phyloP scores from a whole-genome alignment of 805 yeast genomes.

The Candida boleticola region DNA sequence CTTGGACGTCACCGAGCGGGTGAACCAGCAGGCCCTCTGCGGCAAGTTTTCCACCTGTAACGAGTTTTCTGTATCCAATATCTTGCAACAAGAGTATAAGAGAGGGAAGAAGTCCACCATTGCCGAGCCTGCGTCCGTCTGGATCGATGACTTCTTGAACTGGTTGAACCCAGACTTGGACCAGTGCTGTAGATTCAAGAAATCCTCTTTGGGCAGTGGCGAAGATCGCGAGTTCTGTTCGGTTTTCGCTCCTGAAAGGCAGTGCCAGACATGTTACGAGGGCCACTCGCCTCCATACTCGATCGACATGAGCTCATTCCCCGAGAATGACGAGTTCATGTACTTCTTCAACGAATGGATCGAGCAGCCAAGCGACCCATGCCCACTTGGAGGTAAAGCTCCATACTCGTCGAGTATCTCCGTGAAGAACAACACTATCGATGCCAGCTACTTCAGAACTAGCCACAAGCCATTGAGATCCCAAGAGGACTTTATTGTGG shows the following conservation, averaged over 20 bases:
- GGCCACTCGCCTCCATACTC: constrained; percentile 62
- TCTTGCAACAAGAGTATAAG: constrained; percentile 80
- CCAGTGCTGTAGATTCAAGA: constrained; percentile 77
- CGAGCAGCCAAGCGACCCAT: constrained; percentile 76
- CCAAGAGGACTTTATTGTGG: constrained; percentile 79
- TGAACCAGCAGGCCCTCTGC: constrained; percentile 72
- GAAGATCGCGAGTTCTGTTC: constrained; percentile 54
- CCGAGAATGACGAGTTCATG: constrained; percentile 69
- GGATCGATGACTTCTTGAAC: constrained; percentile 88
- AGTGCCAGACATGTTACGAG: constrained; percentile 71
- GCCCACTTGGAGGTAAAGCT: constrained; percentile 95
- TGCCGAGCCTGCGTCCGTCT: constrained; percentile 80
- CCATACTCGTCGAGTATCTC: constrained; percentile 70
- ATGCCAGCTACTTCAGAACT: constrained; percentile 71
- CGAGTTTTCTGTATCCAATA: constrained; percentile 72
- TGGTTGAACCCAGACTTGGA: constrained; percentile 86
- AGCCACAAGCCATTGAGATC: constrained; percentile 78
- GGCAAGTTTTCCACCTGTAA: constrained; percentile 87
- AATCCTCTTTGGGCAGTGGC: constrained; percentile 33
- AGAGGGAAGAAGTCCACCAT: constrained; percentile 64
- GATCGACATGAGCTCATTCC: constrained; percentile 78
- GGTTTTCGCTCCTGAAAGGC: constrained; percentile 63
- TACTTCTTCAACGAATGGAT: constrained; percentile 79
- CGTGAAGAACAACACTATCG: constrained; percentile 41
- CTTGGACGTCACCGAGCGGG: constrained; percentile 58